Percentiles rank a stretch among this genome's conserved stretches.
These are phyloP conservation scores for Priceomyces melissophilus DNA, from an alignment of 805 yeast species.

Conservation along the genomic window DNA sequence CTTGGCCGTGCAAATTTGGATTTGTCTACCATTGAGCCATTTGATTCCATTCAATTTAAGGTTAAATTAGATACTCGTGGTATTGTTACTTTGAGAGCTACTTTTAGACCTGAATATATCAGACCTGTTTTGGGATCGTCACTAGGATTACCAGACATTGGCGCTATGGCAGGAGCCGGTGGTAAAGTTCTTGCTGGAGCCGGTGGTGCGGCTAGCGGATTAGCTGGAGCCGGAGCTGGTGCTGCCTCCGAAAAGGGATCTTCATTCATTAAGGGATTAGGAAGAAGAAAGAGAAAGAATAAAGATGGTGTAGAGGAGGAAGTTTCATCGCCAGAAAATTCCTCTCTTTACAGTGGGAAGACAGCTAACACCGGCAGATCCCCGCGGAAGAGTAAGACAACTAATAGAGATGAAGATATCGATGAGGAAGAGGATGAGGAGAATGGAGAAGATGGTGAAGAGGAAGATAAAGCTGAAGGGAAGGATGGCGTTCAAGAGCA, in stretches of 20 bases:
- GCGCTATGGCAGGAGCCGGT: slow-evolving; percentile 43
- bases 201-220: slow-evolving; percentile 35
- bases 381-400: neutral
- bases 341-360: slow-evolving; percentile 2
- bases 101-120: slow-evolving; percentile 62
- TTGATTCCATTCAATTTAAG: slow-evolving; percentile 42
- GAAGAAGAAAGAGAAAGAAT: slow-evolving; percentile 19
- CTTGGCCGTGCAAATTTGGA: slow-evolving; percentile 55
- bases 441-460: slow-evolving; percentile 1
- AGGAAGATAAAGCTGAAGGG: slow-evolving; percentile 4
- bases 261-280: slow-evolving; percentile 31
- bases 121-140: slow-evolving; percentile 53
- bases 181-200: slow-evolving; percentile 43
- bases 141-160: slow-evolving; percentile 40
- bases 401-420: slow-evolving; percentile 1
- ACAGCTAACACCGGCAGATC: slow-evolving; percentile 5
- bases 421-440: slow-evolving; percentile 2
- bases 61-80: slow-evolving; percentile 66
- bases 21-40: slow-evolving; percentile 46
- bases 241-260: slow-evolving; percentile 47
- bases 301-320: slow-evolving; percentile 10
- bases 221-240: slow-evolving; percentile 40
- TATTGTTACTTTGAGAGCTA: slow-evolving; percentile 46
- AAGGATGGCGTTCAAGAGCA: slow-evolving; percentile 6
- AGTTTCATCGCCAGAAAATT: slow-evolving; percentile 3